Evolutionary conservation across 768 basidiomycete species (phyloP).

Genomic region (Lactarius vividus): DNA sequence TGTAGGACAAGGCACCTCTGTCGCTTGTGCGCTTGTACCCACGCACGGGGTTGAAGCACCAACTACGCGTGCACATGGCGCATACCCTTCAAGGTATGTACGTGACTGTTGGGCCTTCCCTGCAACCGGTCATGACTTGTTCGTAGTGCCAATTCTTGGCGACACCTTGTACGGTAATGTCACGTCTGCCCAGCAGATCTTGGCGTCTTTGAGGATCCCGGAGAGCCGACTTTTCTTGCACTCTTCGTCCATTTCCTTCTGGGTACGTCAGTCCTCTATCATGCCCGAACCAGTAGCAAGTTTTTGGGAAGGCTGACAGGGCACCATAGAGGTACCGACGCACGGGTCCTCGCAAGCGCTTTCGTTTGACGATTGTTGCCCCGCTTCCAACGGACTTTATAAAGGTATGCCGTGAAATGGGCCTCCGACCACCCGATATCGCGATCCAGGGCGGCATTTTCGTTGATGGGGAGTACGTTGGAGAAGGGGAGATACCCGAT

Average conservation of each 20-base stretch:
- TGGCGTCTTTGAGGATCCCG: slow-evolving; percentile 4
- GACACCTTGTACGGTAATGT: slow-evolving; percentile 20
- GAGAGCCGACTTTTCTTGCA: slow-evolving; percentile 26
- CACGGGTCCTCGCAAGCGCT: slow-evolving; percentile 20
- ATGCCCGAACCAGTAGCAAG: background rate
- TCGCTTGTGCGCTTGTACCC: slow-evolving; percentile 25
- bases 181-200: slow-evolving; percentile 1
- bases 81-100: slow-evolving; percentile 16
- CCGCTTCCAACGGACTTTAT: slow-evolving; percentile 26
- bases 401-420: slow-evolving; percentile 20
- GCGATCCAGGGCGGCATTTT: slow-evolving; percentile 18
- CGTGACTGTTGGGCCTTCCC: background rate
- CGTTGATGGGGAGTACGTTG: slow-evolving; percentile 16
- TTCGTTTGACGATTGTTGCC: slow-evolving; percentile 24
- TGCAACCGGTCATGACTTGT: background rate
- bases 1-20: slow-evolving; percentile 15
- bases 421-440: slow-evolving; percentile 6
- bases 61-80: slow-evolving; percentile 27
- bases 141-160: slow-evolving; percentile 26
- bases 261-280: slow-evolving; percentile 9
- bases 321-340: slow-evolving; percentile 23
- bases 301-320: background rate
- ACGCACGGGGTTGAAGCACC: slow-evolving; percentile 28
- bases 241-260: slow-evolving; percentile 24
- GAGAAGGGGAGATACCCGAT: slow-evolving; percentile 2